Base-by-base conservation (phyloP, 306 rosid species). In the Trifolium repens region DNA sequence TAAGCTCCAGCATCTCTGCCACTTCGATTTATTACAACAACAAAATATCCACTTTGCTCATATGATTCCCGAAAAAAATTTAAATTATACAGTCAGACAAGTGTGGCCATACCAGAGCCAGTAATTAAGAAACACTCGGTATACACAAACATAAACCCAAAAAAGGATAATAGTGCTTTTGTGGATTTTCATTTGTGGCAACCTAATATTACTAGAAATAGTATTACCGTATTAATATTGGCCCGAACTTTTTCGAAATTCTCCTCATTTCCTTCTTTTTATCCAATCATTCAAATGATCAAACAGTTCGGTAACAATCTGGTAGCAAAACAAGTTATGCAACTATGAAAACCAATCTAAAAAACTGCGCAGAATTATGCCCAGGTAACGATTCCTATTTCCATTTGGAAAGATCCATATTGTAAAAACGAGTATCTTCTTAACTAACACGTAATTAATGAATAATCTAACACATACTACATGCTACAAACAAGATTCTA, bases 211-310 rank as follows among this genome's bases (percentile, higher is more conserved):
- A 32, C 37, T 14, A 52, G 35, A 75, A 66, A 40, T 26, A 54
- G 4, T 1, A 10, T 61, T 19, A 10, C 26, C 44, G 9, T 39
- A 26, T 13, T n/a, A 19, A 60, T 30, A 60, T 42, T 60, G 40
- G 5, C 66, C 66, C 15, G 9, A 62, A 37, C 13, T 52, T 37
- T 50, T 44, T 12, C 16, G 55, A 75, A 75, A 52, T 27, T 5
- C 40, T 37, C 58, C 58, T 37, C 40, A 27, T 76, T 17, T 17
- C 26, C 57, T 50, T 50, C 32, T 40, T 32, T 53, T 66, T 19
- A 37, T 69, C 74, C 60, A 72, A 40, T 57, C 60, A 72, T 12
- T 72, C 69, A 46, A 60, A 73, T 47, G 60, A 44, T 22, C 70
- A 73, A 6, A 17, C 47, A 44, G 47, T 60, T 73, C 49, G 61